phyloP scores from a whole-genome alignment of 352 stramenopile species.

The Globisporangium middletonii region DNA sequence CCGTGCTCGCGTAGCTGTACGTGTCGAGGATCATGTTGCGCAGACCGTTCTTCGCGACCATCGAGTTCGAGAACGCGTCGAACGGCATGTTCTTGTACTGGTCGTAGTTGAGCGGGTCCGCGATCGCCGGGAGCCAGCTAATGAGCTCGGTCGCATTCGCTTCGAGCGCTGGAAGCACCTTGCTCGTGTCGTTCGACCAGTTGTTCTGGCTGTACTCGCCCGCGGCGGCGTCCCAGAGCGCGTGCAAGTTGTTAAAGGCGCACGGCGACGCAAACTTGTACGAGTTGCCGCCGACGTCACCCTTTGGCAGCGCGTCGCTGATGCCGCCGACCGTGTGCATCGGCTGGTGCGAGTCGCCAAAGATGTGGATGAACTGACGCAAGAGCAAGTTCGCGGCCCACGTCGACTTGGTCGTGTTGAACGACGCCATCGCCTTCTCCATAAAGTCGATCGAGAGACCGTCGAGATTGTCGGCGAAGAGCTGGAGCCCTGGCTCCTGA shows the following conservation, averaged over 20 bases:
- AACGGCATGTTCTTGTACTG: slow-evolving; percentile 34
- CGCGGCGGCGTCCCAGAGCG: slow-evolving; percentile 52
- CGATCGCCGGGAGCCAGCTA: slow-evolving; percentile 20
- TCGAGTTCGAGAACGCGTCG: slow-evolving; percentile 21
- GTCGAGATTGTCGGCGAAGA: slow-evolving; percentile 51
- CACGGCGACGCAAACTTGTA: slow-evolving; percentile 48
- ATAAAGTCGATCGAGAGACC: slow-evolving; percentile 39
- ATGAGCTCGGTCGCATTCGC: slow-evolving; percentile 45
- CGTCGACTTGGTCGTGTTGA: slow-evolving; percentile 54
- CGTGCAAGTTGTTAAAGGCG: slow-evolving; percentile 53
- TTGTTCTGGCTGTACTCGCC: slow-evolving; percentile 48
- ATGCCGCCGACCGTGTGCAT: slow-evolving; percentile 47
- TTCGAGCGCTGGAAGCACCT: slow-evolving; percentile 11
- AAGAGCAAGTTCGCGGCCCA: slow-evolving; percentile 57
- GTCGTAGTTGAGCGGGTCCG: slow-evolving; percentile 30
- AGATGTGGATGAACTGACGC: slow-evolving; percentile 69
- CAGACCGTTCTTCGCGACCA: slow-evolving; percentile 23
- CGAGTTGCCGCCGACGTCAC: slow-evolving; percentile 53
- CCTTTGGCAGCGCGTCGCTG: slow-evolving; percentile 32
- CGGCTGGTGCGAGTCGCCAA: slow-evolving; percentile 57
- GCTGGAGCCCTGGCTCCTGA: slow-evolving; percentile 28
- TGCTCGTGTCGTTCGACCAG: slow-evolving; percentile 26
- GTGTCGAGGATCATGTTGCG: slow-evolving; percentile 33
- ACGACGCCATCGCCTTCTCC: slow-evolving; percentile 37
- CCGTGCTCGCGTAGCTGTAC: slow-evolving; percentile 30